Evolutionary conservation across 2,329 filamentous ascomycete genomes (phyloP), one percentile per base, ranked within the genome.

Genomic region (Boeremia lycopersici): DNA sequence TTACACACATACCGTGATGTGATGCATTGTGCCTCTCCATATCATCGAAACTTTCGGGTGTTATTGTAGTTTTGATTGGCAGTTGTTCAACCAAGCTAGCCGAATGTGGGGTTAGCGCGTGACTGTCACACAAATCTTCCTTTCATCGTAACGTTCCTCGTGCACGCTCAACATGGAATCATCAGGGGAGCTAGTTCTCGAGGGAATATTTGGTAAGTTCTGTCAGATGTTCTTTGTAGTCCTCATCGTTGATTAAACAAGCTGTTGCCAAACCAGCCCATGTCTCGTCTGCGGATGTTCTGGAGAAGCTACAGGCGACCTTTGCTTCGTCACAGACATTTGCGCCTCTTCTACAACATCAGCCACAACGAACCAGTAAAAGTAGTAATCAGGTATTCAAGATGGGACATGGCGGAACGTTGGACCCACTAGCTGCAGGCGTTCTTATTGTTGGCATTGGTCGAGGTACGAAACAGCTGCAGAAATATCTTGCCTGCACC

Each of bases 361-460:
- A 69, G 9, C 66, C 66, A 2, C 59, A 62, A 31, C 49, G 66
- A 11, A 57, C 61, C 3, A 67, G 60, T 34, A 65, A 68, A 53
- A 50, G 47, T 10, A 51, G 61, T 30, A 59, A 61, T 11, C 60
- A 64, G 15, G 60, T 62, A 12, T 71, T 72, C 51, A 65, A 59
- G 19, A 59, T 72, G 40, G 69, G 69, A 3, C 69, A 72, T 33
- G 69, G 68, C 30, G 69, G 69, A 6, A 72, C 70, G 0, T 55
- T 72, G 5, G 70, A 72, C 34, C 69, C 70, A 1, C 48, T 72
- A 2, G 70, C 70, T 10, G 53, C 67, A 3, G 69, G 70, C 15
- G 60, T 72, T 1, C 63, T 72, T 13, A 71, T 72, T 23, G 54
- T 71, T 8, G 70, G 67, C 9, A 66, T 72, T 13, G 69, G 69